phyloP scores from a whole-genome alignment of 805 yeast species.

The Schwanniomyces polymorphus region DNA sequence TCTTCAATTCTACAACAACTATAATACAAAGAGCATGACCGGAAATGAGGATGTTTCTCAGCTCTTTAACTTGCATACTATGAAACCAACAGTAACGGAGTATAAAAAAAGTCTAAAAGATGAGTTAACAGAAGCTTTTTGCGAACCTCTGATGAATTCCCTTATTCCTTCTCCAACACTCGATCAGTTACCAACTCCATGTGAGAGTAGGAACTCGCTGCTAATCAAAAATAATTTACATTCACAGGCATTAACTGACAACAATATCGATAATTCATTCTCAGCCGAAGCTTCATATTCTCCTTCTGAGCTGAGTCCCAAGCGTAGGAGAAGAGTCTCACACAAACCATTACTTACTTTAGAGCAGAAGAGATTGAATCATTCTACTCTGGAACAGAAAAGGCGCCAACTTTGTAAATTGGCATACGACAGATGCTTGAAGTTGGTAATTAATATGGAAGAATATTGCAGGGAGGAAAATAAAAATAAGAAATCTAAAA shows the following conservation, averaged over 20 bases:
- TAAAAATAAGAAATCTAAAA: conserved; percentile 30
- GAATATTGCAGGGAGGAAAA: conserved; percentile 32
- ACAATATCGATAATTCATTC: not conserved
- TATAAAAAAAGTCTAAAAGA: conserved; percentile 14
- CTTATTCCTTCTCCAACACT: conserved; percentile 4
- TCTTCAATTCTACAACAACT: conserved; percentile 27
- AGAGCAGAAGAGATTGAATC: conserved; percentile 43
- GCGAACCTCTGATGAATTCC: conserved; percentile 20
- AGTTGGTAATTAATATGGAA: conserved; percentile 39
- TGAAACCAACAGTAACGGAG: conserved; percentile 20
- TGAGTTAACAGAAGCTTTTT: conserved; percentile 34
- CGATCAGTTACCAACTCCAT: conserved; percentile 33
- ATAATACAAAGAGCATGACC: conserved; percentile 6
- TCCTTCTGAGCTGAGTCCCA: conserved; percentile 6
- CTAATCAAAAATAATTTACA: conserved; percentile 4
- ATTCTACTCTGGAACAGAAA: conserved; percentile 43
- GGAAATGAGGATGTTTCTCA: conserved; percentile 5
- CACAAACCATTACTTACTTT: conserved; percentile 36
- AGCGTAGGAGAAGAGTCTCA: conserved; percentile 26
- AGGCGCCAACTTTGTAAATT: conserved; percentile 44
- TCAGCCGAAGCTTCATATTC: not conserved
- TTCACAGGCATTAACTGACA: not conserved
- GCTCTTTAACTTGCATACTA: conserved; percentile 30
- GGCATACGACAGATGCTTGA: conserved; percentile 44
- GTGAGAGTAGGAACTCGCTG: conserved; percentile 27